Evolutionary conservation across 306 rosid species (phyloP).

Genomic region (Abrus precatorius): DNA sequence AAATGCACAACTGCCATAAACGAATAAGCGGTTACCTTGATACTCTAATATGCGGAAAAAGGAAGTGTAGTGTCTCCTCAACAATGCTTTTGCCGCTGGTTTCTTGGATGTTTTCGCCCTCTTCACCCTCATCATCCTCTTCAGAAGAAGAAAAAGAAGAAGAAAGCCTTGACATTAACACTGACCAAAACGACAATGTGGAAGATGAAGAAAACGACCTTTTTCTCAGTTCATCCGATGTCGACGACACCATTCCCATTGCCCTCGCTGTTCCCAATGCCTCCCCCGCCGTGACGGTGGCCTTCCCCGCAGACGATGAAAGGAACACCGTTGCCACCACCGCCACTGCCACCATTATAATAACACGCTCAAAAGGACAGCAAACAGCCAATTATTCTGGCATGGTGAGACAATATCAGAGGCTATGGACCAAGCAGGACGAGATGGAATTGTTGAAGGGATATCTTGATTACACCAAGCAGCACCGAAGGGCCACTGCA

Average conservation of each 20-base stretch:
- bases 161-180: conserved; percentile 7
- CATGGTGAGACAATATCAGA: conserved; percentile 49
- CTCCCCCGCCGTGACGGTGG: conserved; percentile 50
- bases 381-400: not conserved
- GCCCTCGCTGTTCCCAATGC: conserved; percentile 44
- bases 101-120: conserved; percentile 55
- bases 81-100: conserved; percentile 54
- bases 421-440: conserved; percentile 61
- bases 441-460: conserved; percentile 53
- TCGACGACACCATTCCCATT: conserved; percentile 38
- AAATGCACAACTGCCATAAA: conserved; percentile 43
- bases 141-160: conserved; percentile 44
- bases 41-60: conserved; percentile 29
- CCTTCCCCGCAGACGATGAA: conserved; percentile 35
- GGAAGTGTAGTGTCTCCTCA: conserved; percentile 11
- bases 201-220: conserved; percentile 34
- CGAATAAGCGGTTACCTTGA: conserved; percentile 29
- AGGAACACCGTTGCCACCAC: not conserved
- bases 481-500: conserved; percentile 25
- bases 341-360: conserved; percentile 20
- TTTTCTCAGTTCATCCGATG: conserved; percentile 34
- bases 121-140: conserved; percentile 49
- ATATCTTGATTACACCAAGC: conserved; percentile 49
- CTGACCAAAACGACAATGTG: conserved; percentile 33
- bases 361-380: conserved; percentile 42